These are phyloP conservation scores for Moricandia arvensis DNA, from an alignment of 345 rosid genomes.

Conservation along the genomic window DNA sequence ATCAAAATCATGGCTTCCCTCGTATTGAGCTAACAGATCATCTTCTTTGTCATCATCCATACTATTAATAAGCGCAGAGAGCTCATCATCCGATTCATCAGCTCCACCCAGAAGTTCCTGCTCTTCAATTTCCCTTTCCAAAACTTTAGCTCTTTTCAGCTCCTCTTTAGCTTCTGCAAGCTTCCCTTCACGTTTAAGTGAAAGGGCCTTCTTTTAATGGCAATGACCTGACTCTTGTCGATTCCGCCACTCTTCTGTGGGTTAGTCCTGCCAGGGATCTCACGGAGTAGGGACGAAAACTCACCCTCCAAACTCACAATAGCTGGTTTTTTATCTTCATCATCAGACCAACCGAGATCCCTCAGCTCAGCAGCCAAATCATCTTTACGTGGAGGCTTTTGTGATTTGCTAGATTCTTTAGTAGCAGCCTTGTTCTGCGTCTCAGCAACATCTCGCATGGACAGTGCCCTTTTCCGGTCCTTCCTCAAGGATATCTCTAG, in stretches of 20 bases:
- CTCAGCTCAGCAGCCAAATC: slow-evolving; percentile 68
- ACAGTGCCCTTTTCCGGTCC: slow-evolving; percentile 49
- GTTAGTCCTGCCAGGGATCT: too few relatives aligned
- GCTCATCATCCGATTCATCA: slow-evolving; percentile 91
- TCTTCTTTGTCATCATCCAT: slow-evolving; percentile 63
- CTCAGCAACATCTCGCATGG: slow-evolving; percentile 38
- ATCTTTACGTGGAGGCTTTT: slow-evolving; percentile 47
- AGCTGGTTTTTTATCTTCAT: slow-evolving; percentile 54
- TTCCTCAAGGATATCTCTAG: slow-evolving; percentile 61
- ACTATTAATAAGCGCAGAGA: slow-evolving; percentile 58
- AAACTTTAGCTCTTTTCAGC: slow-evolving; percentile 74
- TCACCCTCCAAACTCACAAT: too few relatives aligned
- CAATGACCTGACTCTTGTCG: slow-evolving; percentile 60
- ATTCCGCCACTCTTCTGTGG: slow-evolving; percentile 54
- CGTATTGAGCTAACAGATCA: slow-evolving; percentile 43
- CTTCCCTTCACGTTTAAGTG: slow-evolving; percentile 85
- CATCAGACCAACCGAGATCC: slow-evolving; percentile 86
- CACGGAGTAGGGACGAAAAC: too few relatives aligned
- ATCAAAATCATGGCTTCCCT: slow-evolving; percentile 40
- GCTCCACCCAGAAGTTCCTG: slow-evolving; percentile 70
- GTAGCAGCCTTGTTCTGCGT: slow-evolving; percentile 43
- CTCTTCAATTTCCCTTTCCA: slow-evolving; percentile 89
- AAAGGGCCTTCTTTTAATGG: slow-evolving; percentile 78
- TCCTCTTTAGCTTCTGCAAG: slow-evolving; percentile 97
- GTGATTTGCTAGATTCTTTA: slow-evolving; percentile 47